Conservation (phyloP, 495 filamentous ascomycete genomes). For the Wilcoxina mikolae region DNA sequence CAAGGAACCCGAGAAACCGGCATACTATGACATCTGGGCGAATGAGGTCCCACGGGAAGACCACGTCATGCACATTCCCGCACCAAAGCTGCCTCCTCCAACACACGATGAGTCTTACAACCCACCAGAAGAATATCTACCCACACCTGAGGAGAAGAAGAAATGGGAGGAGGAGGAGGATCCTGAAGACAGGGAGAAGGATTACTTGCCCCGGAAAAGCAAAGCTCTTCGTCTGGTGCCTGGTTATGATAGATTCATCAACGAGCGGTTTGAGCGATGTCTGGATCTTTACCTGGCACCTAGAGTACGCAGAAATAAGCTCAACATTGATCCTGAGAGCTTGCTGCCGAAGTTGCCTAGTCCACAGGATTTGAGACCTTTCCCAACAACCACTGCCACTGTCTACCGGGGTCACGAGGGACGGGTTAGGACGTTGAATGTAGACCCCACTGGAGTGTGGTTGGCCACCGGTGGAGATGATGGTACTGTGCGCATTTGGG, state of each 20-base stretch:
- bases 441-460: slow-evolving; percentile 64
- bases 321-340: slow-evolving; percentile 92
- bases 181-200: slow-evolving; percentile 77
- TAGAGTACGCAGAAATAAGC: slow-evolving; percentile 73
- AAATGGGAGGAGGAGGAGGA: slow-evolving; percentile 80
- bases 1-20: slow-evolving; percentile 50
- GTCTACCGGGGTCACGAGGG: slow-evolving; percentile 81
- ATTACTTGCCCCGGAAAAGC: slow-evolving; percentile 70
- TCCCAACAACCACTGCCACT: slow-evolving; percentile 74
- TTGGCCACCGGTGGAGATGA: slow-evolving; percentile 89
- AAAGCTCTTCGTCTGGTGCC: slow-evolving; percentile 78
- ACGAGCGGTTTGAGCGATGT: slow-evolving; percentile 91
- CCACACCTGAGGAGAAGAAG: slow-evolving; percentile 72
- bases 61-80: slow-evolving; percentile 89
- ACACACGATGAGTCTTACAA: slow-evolving; percentile 93
- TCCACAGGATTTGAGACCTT: slow-evolving; percentile 82
- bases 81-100: slow-evolving; percentile 84
- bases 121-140: slow-evolving; percentile 88
- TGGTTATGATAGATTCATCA: slow-evolving; percentile 78
- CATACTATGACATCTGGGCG: slow-evolving; percentile 82
- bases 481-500: slow-evolving; percentile 83
- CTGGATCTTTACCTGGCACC: slow-evolving; percentile 92
- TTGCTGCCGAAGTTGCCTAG: slow-evolving; percentile 88
- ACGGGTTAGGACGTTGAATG: slow-evolving; percentile 62
- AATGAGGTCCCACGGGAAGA: slow-evolving; percentile 64